A percentile compares a stretch with the other conserved stretches of the same genome.
Evolutionary conservation across 805 yeast genomes (phyloP).

Genomic region (Saccharomycopsis schoenii): DNA sequence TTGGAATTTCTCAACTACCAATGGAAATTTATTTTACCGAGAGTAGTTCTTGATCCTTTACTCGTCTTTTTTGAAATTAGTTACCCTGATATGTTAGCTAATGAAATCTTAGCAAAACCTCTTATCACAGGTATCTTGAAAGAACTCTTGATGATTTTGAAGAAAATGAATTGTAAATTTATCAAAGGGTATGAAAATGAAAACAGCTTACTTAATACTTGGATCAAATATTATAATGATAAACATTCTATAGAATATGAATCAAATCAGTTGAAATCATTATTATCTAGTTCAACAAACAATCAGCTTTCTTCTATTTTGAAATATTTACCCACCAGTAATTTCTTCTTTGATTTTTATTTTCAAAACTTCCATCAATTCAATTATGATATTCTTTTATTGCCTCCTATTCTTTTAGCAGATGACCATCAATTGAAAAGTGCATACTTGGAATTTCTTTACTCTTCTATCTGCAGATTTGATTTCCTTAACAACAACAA

Average conservation of each 20-base stretch:
- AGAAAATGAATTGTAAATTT: slow-evolving; percentile 67
- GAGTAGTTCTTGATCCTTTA: slow-evolving; percentile 68
- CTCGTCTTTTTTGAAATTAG: slow-evolving; percentile 65
- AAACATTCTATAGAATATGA: not conserved
- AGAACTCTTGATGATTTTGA: slow-evolving; percentile 65
- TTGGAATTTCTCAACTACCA: slow-evolving; percentile 61
- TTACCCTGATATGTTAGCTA: slow-evolving; percentile 44
- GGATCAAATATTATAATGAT: slow-evolving; percentile 38
- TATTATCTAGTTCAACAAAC: not conserved
- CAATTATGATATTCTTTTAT: slow-evolving; percentile 62
- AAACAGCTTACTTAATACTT: slow-evolving; percentile 41
- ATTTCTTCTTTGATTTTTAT: slow-evolving; percentile 56
- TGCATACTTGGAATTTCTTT: slow-evolving; percentile 82
- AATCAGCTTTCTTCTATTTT: slow-evolving; percentile 19
- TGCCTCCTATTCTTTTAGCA: slow-evolving; percentile 84
- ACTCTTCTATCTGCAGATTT: slow-evolving; percentile 64
- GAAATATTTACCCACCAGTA: slow-evolving; percentile 40
- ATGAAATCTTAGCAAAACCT: slow-evolving; percentile 77
- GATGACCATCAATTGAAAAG: slow-evolving; percentile 81
- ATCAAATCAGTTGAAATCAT: not conserved
- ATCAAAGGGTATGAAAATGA: slow-evolving; percentile 65
- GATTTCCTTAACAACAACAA: slow-evolving; percentile 27
- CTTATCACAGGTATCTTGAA: slow-evolving; percentile 67
- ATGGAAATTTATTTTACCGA: slow-evolving; percentile 79
- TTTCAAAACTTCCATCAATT: slow-evolving; percentile 37